phyloP scores from a whole-genome alignment of 768 basidiomycete species.

The Boletellus ananas region DNA sequence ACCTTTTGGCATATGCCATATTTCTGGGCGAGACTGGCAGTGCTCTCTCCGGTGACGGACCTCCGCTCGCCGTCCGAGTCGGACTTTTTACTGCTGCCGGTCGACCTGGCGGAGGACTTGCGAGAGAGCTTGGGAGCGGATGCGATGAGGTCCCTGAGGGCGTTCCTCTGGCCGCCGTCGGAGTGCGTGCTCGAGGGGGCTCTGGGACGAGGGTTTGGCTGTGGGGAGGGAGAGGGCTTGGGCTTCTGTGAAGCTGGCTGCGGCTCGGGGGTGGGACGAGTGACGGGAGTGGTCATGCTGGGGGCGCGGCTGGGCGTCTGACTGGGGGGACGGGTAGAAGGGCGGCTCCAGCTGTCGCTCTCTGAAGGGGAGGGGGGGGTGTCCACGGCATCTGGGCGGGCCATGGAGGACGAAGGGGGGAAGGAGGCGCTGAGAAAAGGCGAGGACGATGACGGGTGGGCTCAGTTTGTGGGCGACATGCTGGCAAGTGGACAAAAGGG shows the following conservation, averaged over 20 bases:
- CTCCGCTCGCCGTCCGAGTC: slow-evolving; percentile 56
- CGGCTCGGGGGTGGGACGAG: slow-evolving; percentile 33
- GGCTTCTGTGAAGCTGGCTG: slow-evolving; percentile 18
- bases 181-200: slow-evolving; percentile 50
- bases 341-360: slow-evolving; percentile 56
- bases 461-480: slow-evolving; percentile 15
- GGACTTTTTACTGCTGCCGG: slow-evolving; percentile 58
- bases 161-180: slow-evolving; percentile 70
- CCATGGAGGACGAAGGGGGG: slow-evolving; percentile 31
- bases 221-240: slow-evolving; percentile 15
- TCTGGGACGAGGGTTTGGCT: slow-evolving; percentile 30
- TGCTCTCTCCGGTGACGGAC: slow-evolving; percentile 49
- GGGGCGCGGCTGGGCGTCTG: slow-evolving; percentile 46
- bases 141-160: slow-evolving; percentile 74
- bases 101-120: slow-evolving; percentile 68
- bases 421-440: not conserved
- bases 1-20: slow-evolving; percentile 97
- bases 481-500: not conserved
- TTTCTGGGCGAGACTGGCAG: slow-evolving; percentile 71
- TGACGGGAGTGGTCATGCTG: slow-evolving; percentile 35
- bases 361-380: slow-evolving; percentile 54
- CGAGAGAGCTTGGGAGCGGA: slow-evolving; percentile 72
- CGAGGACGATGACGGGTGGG: not conserved
- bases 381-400: slow-evolving; percentile 36
- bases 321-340: slow-evolving; percentile 60